Conservation (phyloP, 2,329 filamentous ascomycete species). For the Chaetothyriales sp. region DNA sequence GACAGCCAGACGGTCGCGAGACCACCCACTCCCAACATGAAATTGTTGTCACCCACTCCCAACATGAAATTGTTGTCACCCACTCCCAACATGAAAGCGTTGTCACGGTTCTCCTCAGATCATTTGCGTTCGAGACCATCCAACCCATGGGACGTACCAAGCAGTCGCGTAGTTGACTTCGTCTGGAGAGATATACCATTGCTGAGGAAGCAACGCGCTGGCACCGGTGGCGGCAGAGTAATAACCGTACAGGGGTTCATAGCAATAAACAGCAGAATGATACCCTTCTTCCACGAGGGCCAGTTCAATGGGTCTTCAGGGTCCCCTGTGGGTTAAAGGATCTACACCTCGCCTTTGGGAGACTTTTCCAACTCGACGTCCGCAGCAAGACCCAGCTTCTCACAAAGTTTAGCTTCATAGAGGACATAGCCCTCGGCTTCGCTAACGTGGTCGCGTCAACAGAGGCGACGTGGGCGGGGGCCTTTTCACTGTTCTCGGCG, state of each 20-base stretch:
- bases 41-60: too few species aligned
- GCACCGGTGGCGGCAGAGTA: conserved; percentile 36
- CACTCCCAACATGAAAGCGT: too few species aligned
- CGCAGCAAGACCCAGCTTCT: conserved; percentile 13
- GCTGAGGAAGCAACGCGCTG: conserved; percentile 32
- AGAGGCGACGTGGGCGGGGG: background rate
- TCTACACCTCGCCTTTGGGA: conserved; percentile 33
- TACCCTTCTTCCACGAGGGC: conserved; percentile 36
- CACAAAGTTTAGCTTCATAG: conserved; percentile 13
- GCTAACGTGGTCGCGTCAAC: conserved; percentile 17
- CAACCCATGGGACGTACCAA: conserved; percentile 13
- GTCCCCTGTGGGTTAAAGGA: conserved; percentile 41
- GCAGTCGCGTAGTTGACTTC: conserved; percentile 40
- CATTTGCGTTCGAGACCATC: background rate
- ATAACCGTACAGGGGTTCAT: conserved; percentile 35
- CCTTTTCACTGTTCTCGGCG: conserved; percentile 5
- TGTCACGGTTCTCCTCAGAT: conserved; percentile 20
- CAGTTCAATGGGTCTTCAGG: conserved; percentile 43
- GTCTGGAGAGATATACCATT: conserved; percentile 38
- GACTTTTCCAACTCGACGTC: conserved; percentile 24
- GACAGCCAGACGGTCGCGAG: conserved; percentile 28
- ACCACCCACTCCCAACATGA: conserved; percentile 33
- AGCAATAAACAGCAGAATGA: conserved; percentile 37
- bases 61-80: too few species aligned
- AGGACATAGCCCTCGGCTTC: conserved; percentile 18